phyloP scores from a whole-genome alignment of 1,284 basidiomycete species.

The Ustilago lituana region DNA sequence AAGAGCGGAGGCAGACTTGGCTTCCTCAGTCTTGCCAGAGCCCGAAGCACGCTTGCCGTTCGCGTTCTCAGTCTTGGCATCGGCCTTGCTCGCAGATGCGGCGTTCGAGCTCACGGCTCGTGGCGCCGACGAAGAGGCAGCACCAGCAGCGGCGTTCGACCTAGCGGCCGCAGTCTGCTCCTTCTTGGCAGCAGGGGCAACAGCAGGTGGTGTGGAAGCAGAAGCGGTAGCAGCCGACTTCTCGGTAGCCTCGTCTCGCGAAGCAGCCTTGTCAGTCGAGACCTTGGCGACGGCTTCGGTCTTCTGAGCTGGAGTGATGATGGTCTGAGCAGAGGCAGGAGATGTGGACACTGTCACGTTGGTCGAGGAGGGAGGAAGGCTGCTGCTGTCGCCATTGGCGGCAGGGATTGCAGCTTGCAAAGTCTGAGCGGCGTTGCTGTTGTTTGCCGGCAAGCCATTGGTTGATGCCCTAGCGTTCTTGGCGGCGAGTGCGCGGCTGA shows the following conservation, averaged over 20 bases:
- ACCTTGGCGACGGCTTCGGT: slow-evolving; percentile 11
- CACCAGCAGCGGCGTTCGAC: slow-evolving; percentile 10
- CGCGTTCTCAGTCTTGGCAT: slow-evolving; percentile 20
- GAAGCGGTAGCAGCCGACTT: slow-evolving; percentile 13
- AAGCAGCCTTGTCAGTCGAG: slow-evolving; percentile 19
- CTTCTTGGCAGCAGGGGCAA: slow-evolving; percentile 18
- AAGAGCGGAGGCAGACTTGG: slow-evolving; percentile 14
- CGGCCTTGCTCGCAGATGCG: slow-evolving; percentile 18
- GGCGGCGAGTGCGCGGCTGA: slow-evolving; percentile 46
- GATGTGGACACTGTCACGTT: slow-evolving; percentile 39
- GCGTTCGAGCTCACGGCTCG: slow-evolving; percentile 11
- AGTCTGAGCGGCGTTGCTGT: slow-evolving; percentile 15
- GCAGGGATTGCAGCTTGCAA: slow-evolving; percentile 7
- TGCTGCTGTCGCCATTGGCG: slow-evolving; percentile 16
- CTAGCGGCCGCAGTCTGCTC: slow-evolving; percentile 20
- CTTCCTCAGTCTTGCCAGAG: slow-evolving; percentile 25
- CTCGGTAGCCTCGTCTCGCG: slow-evolving; percentile 14
- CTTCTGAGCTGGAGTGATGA: slow-evolving; percentile 18
- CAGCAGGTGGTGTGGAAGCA: slow-evolving; percentile 5
- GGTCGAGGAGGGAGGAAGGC: slow-evolving; percentile 8
- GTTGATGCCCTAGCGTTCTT: slow-evolving; percentile 24
- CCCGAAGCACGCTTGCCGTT: slow-evolving; percentile 27
- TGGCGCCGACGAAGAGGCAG: slow-evolving; percentile 18
- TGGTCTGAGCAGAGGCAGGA: slow-evolving; percentile 38
- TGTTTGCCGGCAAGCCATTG: slow-evolving; percentile 11